These are phyloP conservation scores for Porodaedalea pini DNA, from an alignment of 1,284 basidiomycete genomes.

Conservation along the genomic window DNA sequence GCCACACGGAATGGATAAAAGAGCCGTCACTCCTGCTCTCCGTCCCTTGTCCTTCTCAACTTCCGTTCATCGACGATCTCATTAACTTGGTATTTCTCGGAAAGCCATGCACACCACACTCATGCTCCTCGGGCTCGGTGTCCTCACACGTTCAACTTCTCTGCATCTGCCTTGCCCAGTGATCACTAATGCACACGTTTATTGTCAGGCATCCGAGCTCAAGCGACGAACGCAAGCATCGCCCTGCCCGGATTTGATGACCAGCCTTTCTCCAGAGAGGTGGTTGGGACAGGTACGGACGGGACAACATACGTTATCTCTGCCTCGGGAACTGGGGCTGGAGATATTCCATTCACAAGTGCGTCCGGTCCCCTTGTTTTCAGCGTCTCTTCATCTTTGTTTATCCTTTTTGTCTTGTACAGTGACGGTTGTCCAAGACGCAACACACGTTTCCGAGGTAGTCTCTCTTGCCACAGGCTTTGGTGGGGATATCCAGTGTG, in stretches of 20 bases:
- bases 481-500: neutral
- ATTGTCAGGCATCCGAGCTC: neutral
- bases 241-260: slow-evolving; percentile 3
- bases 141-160: neutral
- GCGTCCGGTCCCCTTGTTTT: neutral
- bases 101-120: neutral
- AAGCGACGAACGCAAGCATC: slow-evolving; percentile 1
- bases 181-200: neutral
- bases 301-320: slow-evolving; percentile 19
- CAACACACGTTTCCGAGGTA: slow-evolving; percentile 13
- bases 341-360: slow-evolving; percentile 13
- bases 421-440: slow-evolving; percentile 17
- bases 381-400: neutral
- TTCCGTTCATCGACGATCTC: too few species aligned
- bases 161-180: neutral
- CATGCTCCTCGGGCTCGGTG: neutral
- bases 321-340: neutral
- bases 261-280: neutral
- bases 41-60: neutral
- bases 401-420: neutral
- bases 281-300: slow-evolving; percentile 13
- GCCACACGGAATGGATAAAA: too few species aligned
- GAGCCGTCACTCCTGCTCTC: neutral
- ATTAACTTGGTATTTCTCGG: too few species aligned
- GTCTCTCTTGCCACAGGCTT: neutral